Conservation (phyloP, 495 filamentous ascomycete genomes). For the Letharia lupina region DNA sequence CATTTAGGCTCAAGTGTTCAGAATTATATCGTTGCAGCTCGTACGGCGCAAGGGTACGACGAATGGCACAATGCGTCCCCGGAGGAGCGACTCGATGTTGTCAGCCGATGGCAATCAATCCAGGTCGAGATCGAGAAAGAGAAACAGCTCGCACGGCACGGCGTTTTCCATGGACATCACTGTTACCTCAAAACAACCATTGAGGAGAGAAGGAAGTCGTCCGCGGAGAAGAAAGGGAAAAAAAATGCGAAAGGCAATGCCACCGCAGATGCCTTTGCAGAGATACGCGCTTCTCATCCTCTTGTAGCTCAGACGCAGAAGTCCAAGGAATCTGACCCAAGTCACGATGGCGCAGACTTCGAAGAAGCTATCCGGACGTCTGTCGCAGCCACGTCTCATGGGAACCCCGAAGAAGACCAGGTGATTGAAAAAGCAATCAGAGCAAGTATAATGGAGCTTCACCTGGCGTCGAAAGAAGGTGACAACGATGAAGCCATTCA, state of each 20-base stretch:
- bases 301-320: slow-evolving; percentile 2
- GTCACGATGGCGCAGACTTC: slow-evolving; percentile 40
- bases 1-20: slow-evolving; percentile 52
- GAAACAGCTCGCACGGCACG: slow-evolving; percentile 19
- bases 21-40: slow-evolving; percentile 63
- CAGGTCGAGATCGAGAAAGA: slow-evolving; percentile 48
- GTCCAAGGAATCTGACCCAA: not conserved
- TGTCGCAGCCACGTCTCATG: slow-evolving; percentile 57
- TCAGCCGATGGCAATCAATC: slow-evolving; percentile 48
- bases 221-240: slow-evolving; percentile 32
- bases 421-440: slow-evolving; percentile 61
- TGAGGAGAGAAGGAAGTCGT: slow-evolving; percentile 36
- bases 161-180: slow-evolving; percentile 25
- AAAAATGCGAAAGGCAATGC: slow-evolving; percentile 2
- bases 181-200: slow-evolving; percentile 37
- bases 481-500: slow-evolving; percentile 28
- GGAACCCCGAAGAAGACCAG: slow-evolving; percentile 57
- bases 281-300: slow-evolving; percentile 8
- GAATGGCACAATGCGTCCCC: slow-evolving; percentile 42
- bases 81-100: slow-evolving; percentile 49
- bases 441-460: slow-evolving; percentile 55
- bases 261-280: slow-evolving; percentile 19
- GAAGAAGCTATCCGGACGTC: slow-evolving; percentile 61
- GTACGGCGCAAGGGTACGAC: slow-evolving; percentile 62
- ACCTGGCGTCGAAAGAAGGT: slow-evolving; percentile 29